A percentile compares a stretch with the other conserved stretches of the same genome.
Conservation (phyloP, 2,329 filamentous ascomycete species). For the Chrysosporium keratinophilum region DNA sequence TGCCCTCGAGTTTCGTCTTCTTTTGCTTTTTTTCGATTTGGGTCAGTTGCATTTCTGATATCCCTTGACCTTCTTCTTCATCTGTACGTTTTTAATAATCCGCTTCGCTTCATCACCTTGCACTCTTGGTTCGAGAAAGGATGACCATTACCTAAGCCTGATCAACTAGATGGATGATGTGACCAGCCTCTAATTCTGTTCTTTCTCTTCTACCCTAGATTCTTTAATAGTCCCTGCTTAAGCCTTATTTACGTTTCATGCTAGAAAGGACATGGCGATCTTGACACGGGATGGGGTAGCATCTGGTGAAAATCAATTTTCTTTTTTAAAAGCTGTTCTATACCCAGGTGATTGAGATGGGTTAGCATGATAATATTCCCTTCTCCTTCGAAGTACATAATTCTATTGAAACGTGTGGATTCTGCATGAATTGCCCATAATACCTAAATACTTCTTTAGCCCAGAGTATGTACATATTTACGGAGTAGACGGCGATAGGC, state of each 20-base stretch:
- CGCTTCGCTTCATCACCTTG: background rate
- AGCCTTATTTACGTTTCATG: background rate
- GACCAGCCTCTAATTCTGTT: background rate
- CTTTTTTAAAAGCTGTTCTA: background rate
- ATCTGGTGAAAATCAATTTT: conserved; percentile 2
- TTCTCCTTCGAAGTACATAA: background rate
- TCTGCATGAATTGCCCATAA: background rate
- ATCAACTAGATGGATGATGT: conserved; percentile 2
- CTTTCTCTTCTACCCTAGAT: background rate
- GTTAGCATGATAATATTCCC: background rate
- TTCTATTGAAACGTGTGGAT: background rate
- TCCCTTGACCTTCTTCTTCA: background rate
- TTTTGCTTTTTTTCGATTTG: background rate
- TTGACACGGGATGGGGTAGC: background rate
- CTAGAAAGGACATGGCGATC: background rate
- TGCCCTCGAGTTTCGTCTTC: background rate
- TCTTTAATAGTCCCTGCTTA: background rate
- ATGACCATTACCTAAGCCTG: background rate
- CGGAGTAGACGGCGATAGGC: too few relatives aligned
- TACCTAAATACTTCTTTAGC: background rate
- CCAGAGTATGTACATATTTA: background rate
- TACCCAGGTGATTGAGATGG: background rate
- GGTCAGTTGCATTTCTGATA: conserved; percentile 1
- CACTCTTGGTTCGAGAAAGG: background rate
- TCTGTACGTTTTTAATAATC: conserved; percentile 3